Percentiles rank a stretch among this genome's conserved stretches.
phyloP scores from a whole-genome alignment of 1,139 yeast species.

The Scheffersomyces insectosa region DNA sequence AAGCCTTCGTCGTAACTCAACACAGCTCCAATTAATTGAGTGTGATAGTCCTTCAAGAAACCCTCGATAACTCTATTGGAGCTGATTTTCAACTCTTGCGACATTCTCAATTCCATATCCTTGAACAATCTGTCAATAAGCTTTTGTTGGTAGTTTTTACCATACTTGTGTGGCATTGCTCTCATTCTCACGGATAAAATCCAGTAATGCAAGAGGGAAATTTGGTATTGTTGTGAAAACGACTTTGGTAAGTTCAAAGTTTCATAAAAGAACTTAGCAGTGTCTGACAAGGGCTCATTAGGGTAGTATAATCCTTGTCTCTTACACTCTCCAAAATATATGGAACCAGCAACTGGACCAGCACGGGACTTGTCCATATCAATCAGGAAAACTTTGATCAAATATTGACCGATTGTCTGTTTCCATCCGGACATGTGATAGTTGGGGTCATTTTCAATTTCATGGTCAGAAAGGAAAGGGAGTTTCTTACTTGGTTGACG shows the following conservation, averaged over 20 bases:
- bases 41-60: slow-evolving; percentile 85
- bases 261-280: slow-evolving; percentile 74
- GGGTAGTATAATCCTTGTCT: slow-evolving; percentile 78
- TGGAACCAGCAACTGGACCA: slow-evolving; percentile 91
- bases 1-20: slow-evolving; percentile 94
- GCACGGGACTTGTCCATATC: slow-evolving; percentile 94
- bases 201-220: slow-evolving; percentile 91
- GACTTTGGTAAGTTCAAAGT: slow-evolving; percentile 81
- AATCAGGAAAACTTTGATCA: slow-evolving; percentile 64
- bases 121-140: slow-evolving; percentile 84
- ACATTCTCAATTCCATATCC: slow-evolving; percentile 84
- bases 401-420: slow-evolving; percentile 68
- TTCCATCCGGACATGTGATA: slow-evolving; percentile 70
- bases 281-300: slow-evolving; percentile 62
- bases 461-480: slow-evolving; percentile 53
- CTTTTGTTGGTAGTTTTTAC: slow-evolving; percentile 89
- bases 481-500: slow-evolving; percentile 44
- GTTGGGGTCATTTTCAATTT: slow-evolving; percentile 55
- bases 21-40: slow-evolving; percentile 86
- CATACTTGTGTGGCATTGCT: slow-evolving; percentile 88
- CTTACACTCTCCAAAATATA: slow-evolving; percentile 84
- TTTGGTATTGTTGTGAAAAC: slow-evolving; percentile 93
- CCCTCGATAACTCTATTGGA: slow-evolving; percentile 85
- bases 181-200: slow-evolving; percentile 92
- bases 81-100: slow-evolving; percentile 79